These are phyloP conservation scores for Dichotomopilus funicola DNA, from an alignment of 2,329 filamentous ascomycete genomes.

Conservation along the genomic window DNA sequence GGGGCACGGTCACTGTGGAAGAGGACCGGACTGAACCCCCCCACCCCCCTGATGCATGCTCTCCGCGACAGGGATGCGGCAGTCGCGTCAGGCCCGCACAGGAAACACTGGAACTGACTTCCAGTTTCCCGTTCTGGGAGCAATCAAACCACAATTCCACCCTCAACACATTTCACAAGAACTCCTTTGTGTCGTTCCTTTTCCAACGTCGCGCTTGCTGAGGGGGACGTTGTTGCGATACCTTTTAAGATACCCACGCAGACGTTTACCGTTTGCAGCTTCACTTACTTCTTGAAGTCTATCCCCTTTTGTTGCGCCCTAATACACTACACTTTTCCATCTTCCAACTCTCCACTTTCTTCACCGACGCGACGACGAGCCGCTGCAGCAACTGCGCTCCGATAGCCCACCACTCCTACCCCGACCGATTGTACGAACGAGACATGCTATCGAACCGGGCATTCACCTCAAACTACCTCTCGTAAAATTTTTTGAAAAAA, in stretches of 20 bases:
- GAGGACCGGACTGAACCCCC: background rate
- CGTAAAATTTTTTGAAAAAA: background rate
- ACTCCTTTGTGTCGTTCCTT: background rate
- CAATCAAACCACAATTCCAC: slow-evolving; percentile 3
- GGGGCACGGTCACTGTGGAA: background rate
- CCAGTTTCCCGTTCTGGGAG: slow-evolving; percentile 9
- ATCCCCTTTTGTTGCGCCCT: slow-evolving; percentile 6
- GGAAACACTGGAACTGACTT: slow-evolving; percentile 13
- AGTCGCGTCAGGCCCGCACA: slow-evolving; percentile 21
- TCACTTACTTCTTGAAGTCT: slow-evolving; percentile 8
- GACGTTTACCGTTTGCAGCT: background rate
- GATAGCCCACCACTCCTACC: background rate
- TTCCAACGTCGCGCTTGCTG: background rate
- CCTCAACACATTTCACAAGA: background rate
- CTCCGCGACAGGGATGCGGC: slow-evolving; percentile 22
- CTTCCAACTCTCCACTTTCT: background rate
- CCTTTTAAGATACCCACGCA: slow-evolving; percentile 15
- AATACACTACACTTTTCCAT: slow-evolving; percentile 9
- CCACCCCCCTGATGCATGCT: slow-evolving; percentile 22
- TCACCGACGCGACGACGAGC: background rate
- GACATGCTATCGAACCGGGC: slow-evolving; percentile 14
- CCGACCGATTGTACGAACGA: background rate
- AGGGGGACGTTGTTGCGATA: slow-evolving; percentile 10
- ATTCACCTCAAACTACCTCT: slow-evolving; percentile 7
- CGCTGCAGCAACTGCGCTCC: slow-evolving; percentile 6